phyloP scores from a whole-genome alignment of 192 early-diverging fungal species.

The Lobulomyces angularis region DNA sequence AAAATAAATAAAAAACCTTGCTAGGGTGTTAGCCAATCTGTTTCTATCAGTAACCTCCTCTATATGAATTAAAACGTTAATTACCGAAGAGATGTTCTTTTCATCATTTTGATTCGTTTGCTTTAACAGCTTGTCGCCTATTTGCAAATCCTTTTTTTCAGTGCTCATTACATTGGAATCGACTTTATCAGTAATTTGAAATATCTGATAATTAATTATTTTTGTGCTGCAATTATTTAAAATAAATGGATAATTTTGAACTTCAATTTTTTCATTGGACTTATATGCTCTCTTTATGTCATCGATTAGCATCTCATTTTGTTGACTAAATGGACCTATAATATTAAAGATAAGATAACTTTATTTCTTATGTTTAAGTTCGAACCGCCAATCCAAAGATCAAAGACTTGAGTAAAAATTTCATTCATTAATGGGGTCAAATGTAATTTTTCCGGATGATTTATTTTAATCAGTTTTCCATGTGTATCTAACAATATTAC shows the following conservation, averaged over 20 bases:
- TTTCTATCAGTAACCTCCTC: constrained; percentile 15
- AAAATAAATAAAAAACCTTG: neutral
- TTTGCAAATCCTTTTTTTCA: neutral
- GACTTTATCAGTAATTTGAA: constrained; percentile 6
- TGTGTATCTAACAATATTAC: constrained; percentile 18
- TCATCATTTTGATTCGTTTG: neutral
- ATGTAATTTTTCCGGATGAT: constrained; percentile 8
- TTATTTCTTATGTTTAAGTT: constrained; percentile 7
- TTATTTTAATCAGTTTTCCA: constrained; percentile 18
- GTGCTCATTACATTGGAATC: too few relatives aligned
- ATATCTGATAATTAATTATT: constrained; percentile 16
- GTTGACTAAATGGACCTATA: constrained; percentile 24
- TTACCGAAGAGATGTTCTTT: constrained; percentile 1
- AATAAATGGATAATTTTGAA: constrained; percentile 14
- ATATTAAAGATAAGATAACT: constrained; percentile 16
- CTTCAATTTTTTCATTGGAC: constrained; percentile 5
- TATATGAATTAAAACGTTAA: constrained; percentile 12
- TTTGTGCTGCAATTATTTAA: constrained; percentile 7
- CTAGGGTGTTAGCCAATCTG: constrained; percentile 12
- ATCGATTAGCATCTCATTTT: constrained; percentile 16
- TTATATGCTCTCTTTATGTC: constrained; percentile 22
- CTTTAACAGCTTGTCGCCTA: neutral
- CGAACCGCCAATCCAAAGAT: too few relatives aligned
- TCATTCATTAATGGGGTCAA: constrained; percentile 18
- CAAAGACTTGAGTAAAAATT: too few relatives aligned